Evolutionary conservation across 345 rosid genomes (phyloP).

Genomic region (Cardamine chenopodiifolia): DNA sequence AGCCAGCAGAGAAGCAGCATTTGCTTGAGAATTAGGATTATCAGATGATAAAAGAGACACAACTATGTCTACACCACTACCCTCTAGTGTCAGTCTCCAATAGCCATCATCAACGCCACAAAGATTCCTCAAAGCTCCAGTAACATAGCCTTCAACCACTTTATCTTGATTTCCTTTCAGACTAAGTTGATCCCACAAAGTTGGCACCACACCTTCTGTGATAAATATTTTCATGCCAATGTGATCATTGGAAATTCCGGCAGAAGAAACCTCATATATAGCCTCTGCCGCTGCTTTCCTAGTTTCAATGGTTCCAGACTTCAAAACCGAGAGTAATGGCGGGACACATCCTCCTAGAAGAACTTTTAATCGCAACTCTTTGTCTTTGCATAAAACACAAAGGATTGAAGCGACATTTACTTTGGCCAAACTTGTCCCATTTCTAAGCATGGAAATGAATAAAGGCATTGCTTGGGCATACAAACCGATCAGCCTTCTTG

Average conservation of each 20-base stretch:
- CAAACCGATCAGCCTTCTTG: slow-evolving; percentile 73
- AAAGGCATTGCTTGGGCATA: slow-evolving; percentile 91
- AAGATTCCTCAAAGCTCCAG: slow-evolving; percentile 91
- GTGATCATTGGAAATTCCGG: slow-evolving; percentile 74
- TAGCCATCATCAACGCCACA: slow-evolving; percentile 78
- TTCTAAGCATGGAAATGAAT: slow-evolving; percentile 79
- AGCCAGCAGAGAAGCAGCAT: slow-evolving; percentile 92
- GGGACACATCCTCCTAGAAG: slow-evolving; percentile 96
- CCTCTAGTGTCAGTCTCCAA: slow-evolving; percentile 77
- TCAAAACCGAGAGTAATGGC: slow-evolving; percentile 82
- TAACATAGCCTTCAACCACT: slow-evolving; percentile 86
- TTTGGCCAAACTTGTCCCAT: slow-evolving; percentile 69
- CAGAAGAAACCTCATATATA: slow-evolving; percentile 81
- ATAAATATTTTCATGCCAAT: slow-evolving; percentile 88
- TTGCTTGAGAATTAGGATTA: slow-evolving; percentile 72
- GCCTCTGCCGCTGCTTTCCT: slow-evolving; percentile 90
- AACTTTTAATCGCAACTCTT: slow-evolving; percentile 75
- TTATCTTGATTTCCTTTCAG: slow-evolving; percentile 64
- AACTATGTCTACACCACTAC: slow-evolving; percentile 76
- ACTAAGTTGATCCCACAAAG: slow-evolving; percentile 84
- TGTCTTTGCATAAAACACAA: slow-evolving; percentile 74
- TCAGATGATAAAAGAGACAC: slow-evolving; percentile 82
- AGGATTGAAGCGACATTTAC: slow-evolving; percentile 77
- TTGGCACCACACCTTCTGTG: slow-evolving; percentile 88
- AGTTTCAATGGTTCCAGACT: slow-evolving; percentile 70